These are phyloP conservation scores for Sarcodon sp. DNA, from an alignment of 768 basidiomycete genomes.

Conservation along the genomic window DNA sequence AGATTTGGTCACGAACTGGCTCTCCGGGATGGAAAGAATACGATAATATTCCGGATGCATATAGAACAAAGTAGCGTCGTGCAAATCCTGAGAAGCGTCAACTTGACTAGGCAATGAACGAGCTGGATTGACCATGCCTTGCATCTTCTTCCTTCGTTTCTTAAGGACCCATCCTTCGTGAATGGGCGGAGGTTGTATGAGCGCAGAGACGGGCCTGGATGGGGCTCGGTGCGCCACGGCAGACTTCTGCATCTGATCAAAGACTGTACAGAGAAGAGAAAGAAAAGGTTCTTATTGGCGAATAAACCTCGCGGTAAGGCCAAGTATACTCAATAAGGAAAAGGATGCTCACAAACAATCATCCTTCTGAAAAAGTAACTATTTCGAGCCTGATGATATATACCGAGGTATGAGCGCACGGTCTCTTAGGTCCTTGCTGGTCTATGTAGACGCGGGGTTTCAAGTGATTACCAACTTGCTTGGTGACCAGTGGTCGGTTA, in stretches of 20 bases:
- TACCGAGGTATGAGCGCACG: no score
- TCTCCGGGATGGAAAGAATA: conserved; percentile 68
- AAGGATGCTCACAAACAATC: no score
- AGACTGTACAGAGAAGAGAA: background rate
- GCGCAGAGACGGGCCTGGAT: background rate
- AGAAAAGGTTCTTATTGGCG: background rate
- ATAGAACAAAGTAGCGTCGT: conserved; percentile 66
- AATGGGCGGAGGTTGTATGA: conserved; percentile 10
- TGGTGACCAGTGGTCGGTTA: no score
- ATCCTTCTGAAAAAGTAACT: no score
- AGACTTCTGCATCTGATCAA: background rate
- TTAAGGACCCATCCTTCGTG: conserved; percentile 76
- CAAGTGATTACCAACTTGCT: no score
- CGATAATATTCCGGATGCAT: conserved; percentile 53
- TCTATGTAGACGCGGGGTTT: no score
- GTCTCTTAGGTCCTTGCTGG: no score
- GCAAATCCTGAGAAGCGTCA: conserved; percentile 50
- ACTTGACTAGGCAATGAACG: background rate
- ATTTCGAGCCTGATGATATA: no score
- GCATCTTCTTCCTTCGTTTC: conserved; percentile 82
- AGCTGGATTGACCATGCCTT: conserved; percentile 31
- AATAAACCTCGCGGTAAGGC: no score
- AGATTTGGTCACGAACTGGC: conserved; percentile 58
- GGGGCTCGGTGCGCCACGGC: background rate
- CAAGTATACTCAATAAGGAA: no score